A percentile compares a stretch with the other conserved stretches of the same genome.
Evolutionary conservation across 345 rosid species (phyloP).

Genomic region (Citropsis articulata): DNA sequence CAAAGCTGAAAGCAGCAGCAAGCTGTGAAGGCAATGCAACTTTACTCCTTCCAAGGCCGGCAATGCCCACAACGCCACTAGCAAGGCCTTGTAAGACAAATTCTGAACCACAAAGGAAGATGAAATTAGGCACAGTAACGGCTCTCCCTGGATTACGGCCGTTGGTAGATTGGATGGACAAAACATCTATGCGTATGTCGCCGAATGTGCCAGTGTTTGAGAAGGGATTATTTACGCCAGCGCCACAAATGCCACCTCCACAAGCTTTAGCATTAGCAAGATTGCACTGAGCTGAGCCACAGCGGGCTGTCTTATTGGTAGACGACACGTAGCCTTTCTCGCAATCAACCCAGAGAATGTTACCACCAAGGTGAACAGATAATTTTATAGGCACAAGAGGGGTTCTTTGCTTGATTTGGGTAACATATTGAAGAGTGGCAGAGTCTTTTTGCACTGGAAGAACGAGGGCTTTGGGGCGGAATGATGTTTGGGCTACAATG

Average conservation of each 20-base stretch:
- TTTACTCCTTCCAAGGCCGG: conserved; percentile 19
- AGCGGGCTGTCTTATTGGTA: conserved; percentile 19
- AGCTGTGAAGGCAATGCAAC: conserved; percentile 16
- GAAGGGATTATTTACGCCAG: conserved; percentile 18
- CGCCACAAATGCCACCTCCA: conserved; percentile 24
- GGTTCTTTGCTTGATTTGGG: conserved; percentile 20
- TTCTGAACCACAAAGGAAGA: conserved; percentile 12
- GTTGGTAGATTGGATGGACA: conserved; percentile 21
- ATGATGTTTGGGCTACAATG: conserved; percentile 5
- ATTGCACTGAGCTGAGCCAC: conserved; percentile 27
- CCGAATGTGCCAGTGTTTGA: conserved; percentile 7
- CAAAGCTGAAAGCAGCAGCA: conserved; percentile 20
- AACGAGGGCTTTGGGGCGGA: conserved; percentile 26
- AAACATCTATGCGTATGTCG: conserved; percentile 25
- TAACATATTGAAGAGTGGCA: conserved; percentile 22
- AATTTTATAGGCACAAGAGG: conserved; percentile 23
- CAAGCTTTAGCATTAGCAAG: conserved; percentile 21
- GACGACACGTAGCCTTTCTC: conserved; percentile 28
- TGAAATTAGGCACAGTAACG: conserved; percentile 18
- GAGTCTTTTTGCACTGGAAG: conserved; percentile 24
- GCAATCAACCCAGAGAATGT: conserved; percentile 38
- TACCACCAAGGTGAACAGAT: conserved; percentile 34
- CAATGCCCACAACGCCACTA: conserved; percentile 16
- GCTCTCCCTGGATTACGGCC: conserved; percentile 25
- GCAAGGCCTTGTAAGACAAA: conserved; percentile 23